These are phyloP conservation scores for Silene noctiflora DNA, from an alignment of 179 eudicot species.

Conservation along the genomic window DNA sequence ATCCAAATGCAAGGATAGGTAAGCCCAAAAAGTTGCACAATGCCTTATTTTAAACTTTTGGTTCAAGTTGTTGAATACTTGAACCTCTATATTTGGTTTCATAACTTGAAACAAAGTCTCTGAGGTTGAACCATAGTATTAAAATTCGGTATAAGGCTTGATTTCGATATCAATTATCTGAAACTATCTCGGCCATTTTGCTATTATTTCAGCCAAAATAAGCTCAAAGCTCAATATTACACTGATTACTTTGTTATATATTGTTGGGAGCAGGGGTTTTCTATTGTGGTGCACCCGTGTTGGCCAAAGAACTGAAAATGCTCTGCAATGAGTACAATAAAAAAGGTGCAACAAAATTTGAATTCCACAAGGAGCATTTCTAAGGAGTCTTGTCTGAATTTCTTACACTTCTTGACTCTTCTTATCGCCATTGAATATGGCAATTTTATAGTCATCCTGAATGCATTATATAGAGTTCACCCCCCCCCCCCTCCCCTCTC, in stretches of 20 bases:
- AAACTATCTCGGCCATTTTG: no score
- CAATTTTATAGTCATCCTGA: constrained; percentile 10
- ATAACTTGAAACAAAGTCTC: no score
- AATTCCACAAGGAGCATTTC: constrained; percentile 93
- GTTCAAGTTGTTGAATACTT: background rate
- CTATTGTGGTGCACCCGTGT: constrained; percentile 71
- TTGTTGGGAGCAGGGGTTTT: constrained; percentile 64
- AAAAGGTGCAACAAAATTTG: constrained; percentile 82
- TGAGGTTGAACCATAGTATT: no score
- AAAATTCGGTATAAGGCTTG: no score
- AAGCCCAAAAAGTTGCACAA: constrained; percentile 17
- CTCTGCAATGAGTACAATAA: constrained; percentile 76
- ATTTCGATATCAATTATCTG: no score
- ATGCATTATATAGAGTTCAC: constrained; percentile 10
- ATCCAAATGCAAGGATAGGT: constrained; percentile 89
- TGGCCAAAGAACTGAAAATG: constrained; percentile 81
- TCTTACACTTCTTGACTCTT: constrained; percentile 10
- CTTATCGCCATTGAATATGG: background rate
- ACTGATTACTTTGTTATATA: no score
- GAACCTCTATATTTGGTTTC: no score
- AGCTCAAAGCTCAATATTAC: no score
- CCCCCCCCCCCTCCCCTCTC: no score
- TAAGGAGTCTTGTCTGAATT: constrained; percentile 26
- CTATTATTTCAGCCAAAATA: no score
- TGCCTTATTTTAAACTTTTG: background rate